phyloP scores from a whole-genome alignment of 768 basidiomycete species.

The Pleurotus tuoliensis region DNA sequence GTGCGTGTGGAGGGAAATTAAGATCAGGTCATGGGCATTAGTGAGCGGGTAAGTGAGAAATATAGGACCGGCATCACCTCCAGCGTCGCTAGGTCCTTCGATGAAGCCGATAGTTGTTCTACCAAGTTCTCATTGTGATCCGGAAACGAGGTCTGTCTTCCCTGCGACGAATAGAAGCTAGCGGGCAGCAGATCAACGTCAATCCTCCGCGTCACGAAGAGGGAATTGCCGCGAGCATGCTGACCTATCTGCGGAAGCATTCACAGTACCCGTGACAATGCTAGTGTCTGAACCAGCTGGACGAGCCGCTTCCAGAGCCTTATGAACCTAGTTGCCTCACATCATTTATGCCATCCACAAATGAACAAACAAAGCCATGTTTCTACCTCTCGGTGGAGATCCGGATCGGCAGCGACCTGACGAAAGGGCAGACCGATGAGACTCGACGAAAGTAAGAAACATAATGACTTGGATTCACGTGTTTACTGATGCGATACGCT shows the following conservation, averaged over 20 bases:
- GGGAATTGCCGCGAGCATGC: slow-evolving; percentile 6
- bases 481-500: slow-evolving; percentile 68
- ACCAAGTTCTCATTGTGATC: slow-evolving; percentile 70
- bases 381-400: slow-evolving; percentile 45
- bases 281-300: slow-evolving; percentile 30
- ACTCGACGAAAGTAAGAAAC: slow-evolving; percentile 7
- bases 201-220: background rate
- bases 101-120: slow-evolving; percentile 43
- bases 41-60: background rate
- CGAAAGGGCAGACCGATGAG: slow-evolving; percentile 9
- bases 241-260: slow-evolving; percentile 83
- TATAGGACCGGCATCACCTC: slow-evolving; percentile 44
- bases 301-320: slow-evolving; percentile 39
- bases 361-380: slow-evolving; percentile 10
- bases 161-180: slow-evolving; percentile 87
- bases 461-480: slow-evolving; percentile 35
- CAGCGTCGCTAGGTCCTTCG: slow-evolving; percentile 57
- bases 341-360: slow-evolving; percentile 8
- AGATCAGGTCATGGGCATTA: background rate
- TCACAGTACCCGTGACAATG: slow-evolving; percentile 47
- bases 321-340: slow-evolving; percentile 36
- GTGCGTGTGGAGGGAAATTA: background rate
- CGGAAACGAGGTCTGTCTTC: slow-evolving; percentile 75
- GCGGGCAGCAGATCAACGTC: slow-evolving; percentile 3
- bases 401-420: slow-evolving; percentile 58